Conservation (phyloP, 164 flowering plant genomes). For the Macadamia integrifolia region DNA sequence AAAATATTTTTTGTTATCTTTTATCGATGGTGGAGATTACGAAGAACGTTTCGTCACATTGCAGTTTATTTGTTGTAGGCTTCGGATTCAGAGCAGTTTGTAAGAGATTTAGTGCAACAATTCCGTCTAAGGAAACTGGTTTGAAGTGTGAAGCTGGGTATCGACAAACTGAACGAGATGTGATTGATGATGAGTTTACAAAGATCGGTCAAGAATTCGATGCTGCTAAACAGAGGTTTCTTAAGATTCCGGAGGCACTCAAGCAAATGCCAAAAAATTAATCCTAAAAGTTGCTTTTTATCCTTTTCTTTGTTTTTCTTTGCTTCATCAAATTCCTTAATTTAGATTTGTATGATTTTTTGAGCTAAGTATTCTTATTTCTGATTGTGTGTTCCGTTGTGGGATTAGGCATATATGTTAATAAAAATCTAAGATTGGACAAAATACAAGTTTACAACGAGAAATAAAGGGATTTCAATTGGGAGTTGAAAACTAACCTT, state of each 20-base stretch:
- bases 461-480: neutral
- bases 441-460: slow-evolving; percentile 56
- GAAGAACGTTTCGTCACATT: neutral
- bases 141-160: slow-evolving; percentile 19
- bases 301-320: neutral
- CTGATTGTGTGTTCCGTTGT: slow-evolving; percentile 4
- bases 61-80: slow-evolving; percentile 23
- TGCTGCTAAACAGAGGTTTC: slow-evolving; percentile 55
- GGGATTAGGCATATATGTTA: slow-evolving; percentile 73
- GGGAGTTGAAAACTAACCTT: neutral
- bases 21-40: no score
- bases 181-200: slow-evolving; percentile 35
- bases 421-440: slow-evolving; percentile 80
- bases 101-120: slow-evolving; percentile 17
- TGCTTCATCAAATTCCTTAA: neutral
- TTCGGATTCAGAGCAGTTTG: slow-evolving; percentile 11
- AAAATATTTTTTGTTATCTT: neutral
- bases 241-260: slow-evolving; percentile 64
- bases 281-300: slow-evolving; percentile 58
- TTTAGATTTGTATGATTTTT: neutral
- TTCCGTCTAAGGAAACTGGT: slow-evolving; percentile 16
- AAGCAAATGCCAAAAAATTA: slow-evolving; percentile 73
- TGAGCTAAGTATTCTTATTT: neutral
- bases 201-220: slow-evolving; percentile 47
- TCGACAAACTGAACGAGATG: slow-evolving; percentile 3